phyloP scores from a whole-genome alignment of 805 yeast species.

The Kuraishia ogatae region DNA sequence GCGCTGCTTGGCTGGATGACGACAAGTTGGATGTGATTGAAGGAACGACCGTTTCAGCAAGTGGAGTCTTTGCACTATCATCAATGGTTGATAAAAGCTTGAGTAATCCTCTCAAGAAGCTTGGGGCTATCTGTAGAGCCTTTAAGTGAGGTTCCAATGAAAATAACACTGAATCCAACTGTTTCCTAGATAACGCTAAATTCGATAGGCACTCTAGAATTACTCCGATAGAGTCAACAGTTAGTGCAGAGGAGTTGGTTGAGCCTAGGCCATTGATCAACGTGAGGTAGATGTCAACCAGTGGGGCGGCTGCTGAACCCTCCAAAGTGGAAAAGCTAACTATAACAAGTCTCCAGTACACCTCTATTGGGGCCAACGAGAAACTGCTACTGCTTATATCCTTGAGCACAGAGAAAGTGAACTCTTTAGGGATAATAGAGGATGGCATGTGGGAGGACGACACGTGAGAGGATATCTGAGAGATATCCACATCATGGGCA shows the following conservation, averaged over 20 bases:
- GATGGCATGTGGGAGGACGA: constrained; percentile 1
- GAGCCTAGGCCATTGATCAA: background rate
- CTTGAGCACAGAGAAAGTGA: constrained; percentile 19
- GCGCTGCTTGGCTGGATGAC: background rate
- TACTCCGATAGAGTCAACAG: background rate
- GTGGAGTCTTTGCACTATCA: background rate
- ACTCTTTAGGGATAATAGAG: constrained; percentile 22
- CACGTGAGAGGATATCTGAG: background rate
- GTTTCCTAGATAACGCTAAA: background rate
- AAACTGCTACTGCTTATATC: constrained; percentile 11
- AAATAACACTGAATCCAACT: background rate
- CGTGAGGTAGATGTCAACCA: background rate
- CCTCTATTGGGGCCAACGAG: constrained; percentile 19
- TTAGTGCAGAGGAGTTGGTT: background rate
- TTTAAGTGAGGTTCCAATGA: background rate
- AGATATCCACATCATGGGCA: background rate
- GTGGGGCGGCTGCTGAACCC: constrained; percentile 8
- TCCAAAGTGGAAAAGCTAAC: constrained; percentile 25
- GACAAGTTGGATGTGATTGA: background rate
- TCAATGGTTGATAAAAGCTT: background rate
- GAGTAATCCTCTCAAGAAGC: background rate
- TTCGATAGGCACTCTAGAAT: background rate
- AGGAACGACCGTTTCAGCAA: background rate
- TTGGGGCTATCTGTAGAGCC: background rate
- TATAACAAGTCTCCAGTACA: constrained; percentile 45